Conservation (phyloP, 2,329 filamentous ascomycete genomes). For the Beauveria varroae region DNA sequence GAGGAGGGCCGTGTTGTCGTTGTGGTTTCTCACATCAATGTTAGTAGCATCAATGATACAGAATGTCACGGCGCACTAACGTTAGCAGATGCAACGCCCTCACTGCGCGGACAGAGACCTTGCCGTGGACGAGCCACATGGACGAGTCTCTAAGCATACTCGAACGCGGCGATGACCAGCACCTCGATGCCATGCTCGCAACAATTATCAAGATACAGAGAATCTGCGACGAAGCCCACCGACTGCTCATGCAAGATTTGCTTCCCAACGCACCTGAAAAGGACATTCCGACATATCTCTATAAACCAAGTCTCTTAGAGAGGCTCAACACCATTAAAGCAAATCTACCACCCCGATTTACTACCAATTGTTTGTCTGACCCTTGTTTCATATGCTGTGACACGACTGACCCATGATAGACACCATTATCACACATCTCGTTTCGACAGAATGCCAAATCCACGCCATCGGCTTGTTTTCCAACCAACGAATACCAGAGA, state of each 20-base stretch:
- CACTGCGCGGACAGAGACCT: conserved; percentile 39
- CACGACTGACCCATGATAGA: conserved; percentile 16
- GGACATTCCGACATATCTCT: conserved; percentile 25
- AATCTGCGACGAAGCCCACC: conserved; percentile 31
- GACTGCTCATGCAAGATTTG: conserved; percentile 23
- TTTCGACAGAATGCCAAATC: conserved; percentile 24
- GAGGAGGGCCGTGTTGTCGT: conserved; percentile 38
- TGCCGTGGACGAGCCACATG: conserved; percentile 52
- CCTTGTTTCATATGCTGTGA: neutral
- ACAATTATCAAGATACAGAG: conserved; percentile 30
- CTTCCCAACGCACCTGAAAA: conserved; percentile 17
- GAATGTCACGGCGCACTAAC: conserved; percentile 9
- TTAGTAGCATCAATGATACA: conserved; percentile 14
- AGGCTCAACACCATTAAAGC: conserved; percentile 20
- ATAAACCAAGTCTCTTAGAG: conserved; percentile 23
- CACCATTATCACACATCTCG: conserved; percentile 22
- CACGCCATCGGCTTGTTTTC: conserved; percentile 27
- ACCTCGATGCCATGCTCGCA: conserved; percentile 41
- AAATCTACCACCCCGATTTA: conserved; percentile 16
- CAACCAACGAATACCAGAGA: conserved; percentile 22
- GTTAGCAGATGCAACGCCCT: conserved; percentile 26
- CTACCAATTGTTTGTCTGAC: conserved; percentile 21
- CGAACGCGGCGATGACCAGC: conserved; percentile 35
- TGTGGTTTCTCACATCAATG: conserved; percentile 35
- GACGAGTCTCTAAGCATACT: conserved; percentile 47